A percentile compares a stretch with the other conserved stretches of the same genome.
These are phyloP conservation scores for Solanum arcanum DNA, from an alignment of 257 asterid genomes.

Conservation along the genomic window DNA sequence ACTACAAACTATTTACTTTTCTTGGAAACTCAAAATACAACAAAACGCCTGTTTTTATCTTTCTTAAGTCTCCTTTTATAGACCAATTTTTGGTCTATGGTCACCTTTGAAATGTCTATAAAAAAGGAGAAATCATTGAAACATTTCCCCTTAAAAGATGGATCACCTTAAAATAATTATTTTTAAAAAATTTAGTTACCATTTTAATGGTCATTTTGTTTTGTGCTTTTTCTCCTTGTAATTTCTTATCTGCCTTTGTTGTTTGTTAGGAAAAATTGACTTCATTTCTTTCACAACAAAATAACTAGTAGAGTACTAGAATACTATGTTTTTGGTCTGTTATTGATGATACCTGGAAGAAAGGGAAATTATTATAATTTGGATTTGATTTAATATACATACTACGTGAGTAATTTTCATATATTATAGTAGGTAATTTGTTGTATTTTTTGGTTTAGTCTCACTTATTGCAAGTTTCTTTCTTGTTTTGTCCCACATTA, in stretches of 20 bases:
- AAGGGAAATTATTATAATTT: not conserved
- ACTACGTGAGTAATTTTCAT: not conserved
- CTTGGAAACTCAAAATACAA: not conserved
- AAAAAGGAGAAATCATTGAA: not conserved
- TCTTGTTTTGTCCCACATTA: too few species aligned
- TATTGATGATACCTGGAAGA: not conserved
- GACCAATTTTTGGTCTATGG: not conserved
- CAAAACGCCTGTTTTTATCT: not conserved
- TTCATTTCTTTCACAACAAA: not conserved
- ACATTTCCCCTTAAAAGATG: not conserved
- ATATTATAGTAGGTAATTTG: not conserved
- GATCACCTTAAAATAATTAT: not conserved
- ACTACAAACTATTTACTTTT: not conserved
- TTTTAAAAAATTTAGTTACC: not conserved
- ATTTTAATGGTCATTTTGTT: not conserved
- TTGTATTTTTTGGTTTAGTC: not conserved
- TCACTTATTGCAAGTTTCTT: too few species aligned
- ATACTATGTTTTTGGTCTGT: not conserved
- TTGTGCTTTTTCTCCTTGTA: not conserved
- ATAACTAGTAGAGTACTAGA: not conserved
- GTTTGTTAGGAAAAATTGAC: not conserved
- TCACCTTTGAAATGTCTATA: not conserved
- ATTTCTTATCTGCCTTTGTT: not conserved
- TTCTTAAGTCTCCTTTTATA: not conserved
- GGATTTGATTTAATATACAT: not conserved